Evolutionary conservation across 78 protist species (phyloP), one percentile per base, ranked within the genome.

Genomic region (Mantamonas sphyraenae): DNA sequence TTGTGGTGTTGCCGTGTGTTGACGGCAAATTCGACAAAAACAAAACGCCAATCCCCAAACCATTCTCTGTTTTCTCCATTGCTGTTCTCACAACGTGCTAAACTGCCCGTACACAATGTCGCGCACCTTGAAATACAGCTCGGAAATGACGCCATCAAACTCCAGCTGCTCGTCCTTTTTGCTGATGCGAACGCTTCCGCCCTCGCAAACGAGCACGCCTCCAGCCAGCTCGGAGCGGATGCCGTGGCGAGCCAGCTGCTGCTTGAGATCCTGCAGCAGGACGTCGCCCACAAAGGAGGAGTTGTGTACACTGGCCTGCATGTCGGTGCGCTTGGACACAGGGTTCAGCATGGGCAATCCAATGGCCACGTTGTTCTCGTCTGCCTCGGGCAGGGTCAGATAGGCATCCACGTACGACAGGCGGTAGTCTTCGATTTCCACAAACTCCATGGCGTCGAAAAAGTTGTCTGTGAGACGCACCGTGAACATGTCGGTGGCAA

Each of bases 71-170:
- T n/a, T n/a, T n/a, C n/a, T 42, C 47, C 22, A 42, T 10, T 10
- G 47, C 47, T 5, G 10, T 10, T 42, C 47, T 5, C 10, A 5
- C 5, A 42, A 42, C 47, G 10, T 5, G 22, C 47, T 5, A 5
- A 12, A 65, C 53, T 65, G 71, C 26, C 53, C 55, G 19, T 65
- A 65, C n/a, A 65, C 38, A 7, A 65, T 34, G 38, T 24, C 19
- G 33, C 71, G 71, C 24, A 65, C 71, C 31, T 65, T 65, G 53
- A 24, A 65, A n/a, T 65, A 65, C 24, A 26, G 34, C 34, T 65
- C 71, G 35, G 55, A 65, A 33, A 65, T 47, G 35, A 53, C 55
- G n/a, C 71, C 71, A 9, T 65, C 71, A 17, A 65, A 16, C 22
- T 28, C 24, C 7, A 65, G 28, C 34, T 12, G 30, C 16, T 53